Evolutionary conservation across 2,329 filamentous ascomycete genomes (phyloP).

Genomic region (Rachicladosporium sp.): DNA sequence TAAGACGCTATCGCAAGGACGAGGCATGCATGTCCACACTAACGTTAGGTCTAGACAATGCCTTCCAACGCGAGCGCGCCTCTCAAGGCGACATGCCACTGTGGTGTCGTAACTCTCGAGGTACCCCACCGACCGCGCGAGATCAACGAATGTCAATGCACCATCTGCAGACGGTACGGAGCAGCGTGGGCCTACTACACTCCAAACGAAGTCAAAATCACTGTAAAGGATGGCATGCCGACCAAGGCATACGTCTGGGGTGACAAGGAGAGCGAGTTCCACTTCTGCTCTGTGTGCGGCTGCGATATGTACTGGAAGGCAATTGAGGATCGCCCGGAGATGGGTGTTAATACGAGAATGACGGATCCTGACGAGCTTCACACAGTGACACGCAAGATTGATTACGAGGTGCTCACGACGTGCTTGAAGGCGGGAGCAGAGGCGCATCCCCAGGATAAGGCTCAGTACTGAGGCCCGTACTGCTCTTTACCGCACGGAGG

Average conservation of each 20-base stretch:
- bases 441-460: too few species aligned
- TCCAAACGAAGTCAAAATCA: slow-evolving; percentile 5
- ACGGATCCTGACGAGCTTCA: too few species aligned
- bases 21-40: too few species aligned
- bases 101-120: slow-evolving; percentile 16
- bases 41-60: too few species aligned
- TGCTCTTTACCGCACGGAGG: too few species aligned
- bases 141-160: slow-evolving; percentile 18
- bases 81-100: slow-evolving; percentile 12
- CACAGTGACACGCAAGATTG: too few species aligned
- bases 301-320: slow-evolving; percentile 5
- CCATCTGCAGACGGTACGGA: slow-evolving; percentile 19
- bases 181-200: slow-evolving; percentile 18
- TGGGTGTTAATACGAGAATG: too few species aligned
- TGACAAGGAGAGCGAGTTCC: slow-evolving; percentile 5
- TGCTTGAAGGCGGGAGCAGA: too few species aligned
- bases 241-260: slow-evolving; percentile 7
- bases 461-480: too few species aligned
- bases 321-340: not conserved
- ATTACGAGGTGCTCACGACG: too few species aligned
- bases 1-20: too few species aligned
- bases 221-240: not conserved
- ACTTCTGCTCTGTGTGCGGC: slow-evolving; percentile 7
- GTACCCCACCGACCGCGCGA: slow-evolving; percentile 10
- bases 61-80: too few species aligned